Base-by-base conservation (phyloP, 2,329 filamentous ascomycete species). In the Blastomyces percursus region DNA sequence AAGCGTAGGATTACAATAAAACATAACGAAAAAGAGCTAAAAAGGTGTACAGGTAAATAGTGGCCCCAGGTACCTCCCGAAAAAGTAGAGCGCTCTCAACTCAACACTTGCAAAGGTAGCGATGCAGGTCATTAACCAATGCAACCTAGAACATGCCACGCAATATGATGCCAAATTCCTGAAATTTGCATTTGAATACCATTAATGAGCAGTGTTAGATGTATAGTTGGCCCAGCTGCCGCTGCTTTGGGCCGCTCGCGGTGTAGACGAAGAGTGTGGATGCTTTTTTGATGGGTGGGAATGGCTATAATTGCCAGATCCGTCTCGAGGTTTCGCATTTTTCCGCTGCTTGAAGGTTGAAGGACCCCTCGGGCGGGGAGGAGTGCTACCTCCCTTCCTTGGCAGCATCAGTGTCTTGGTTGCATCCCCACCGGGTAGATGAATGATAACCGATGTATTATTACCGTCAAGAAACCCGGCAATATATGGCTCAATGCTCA, bases 381-480 rank as follows among this genome's bases (percentile, higher is more conserved):
- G 60, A 56, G 66, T 68, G 46, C 64, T 66, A 14, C 65, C 67
- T 58, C 65, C 61, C 63, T 76, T 77, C 61, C 72, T 70, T 7
- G 71, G 73, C 44, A 79, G 68, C 52, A 66, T 71, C 21, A 82
- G 66, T 1, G 70, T 74, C 65, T 77, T 82, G 5, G 74, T 65
- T 38, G 76, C 73, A 1, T 71, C 64, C 66, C 78, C 75, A 8
- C 80, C 81, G 11, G 81, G 80, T 27, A 83, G 69, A 46, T 77
- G 76, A 65, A 84, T 77, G 21, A 73, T 70, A 55, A 78, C 73
- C 21, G 72, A 77, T 61, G 68, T 60, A 50, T 67, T 71, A 67
- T 74, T 75, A 62, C 67, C 75, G 60, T 76, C 78, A 60, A 70
- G 69, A 46, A 71, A 62, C 59, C 71, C 70, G 52, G 82, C 77